phyloP scores from a whole-genome alignment of 768 basidiomycete genomes.

The Mycena galopus region DNA sequence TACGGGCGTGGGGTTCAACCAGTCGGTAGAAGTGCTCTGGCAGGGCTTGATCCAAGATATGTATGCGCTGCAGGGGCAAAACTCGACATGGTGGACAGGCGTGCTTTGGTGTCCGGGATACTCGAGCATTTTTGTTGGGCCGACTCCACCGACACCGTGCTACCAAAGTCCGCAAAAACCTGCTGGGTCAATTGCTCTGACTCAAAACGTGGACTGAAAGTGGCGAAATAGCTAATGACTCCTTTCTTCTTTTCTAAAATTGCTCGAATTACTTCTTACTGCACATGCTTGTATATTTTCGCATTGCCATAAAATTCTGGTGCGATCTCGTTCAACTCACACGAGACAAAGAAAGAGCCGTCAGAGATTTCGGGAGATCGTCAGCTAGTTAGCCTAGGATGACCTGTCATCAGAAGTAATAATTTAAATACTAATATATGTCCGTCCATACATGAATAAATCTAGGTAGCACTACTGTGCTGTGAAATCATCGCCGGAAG shows the following conservation, averaged over 20 bases:
- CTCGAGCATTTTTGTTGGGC: neutral
- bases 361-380: too few relatives aligned
- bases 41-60: neutral
- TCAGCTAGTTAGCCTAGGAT: too few relatives aligned
- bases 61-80: conserved; percentile 1
- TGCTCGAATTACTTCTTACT: too few relatives aligned
- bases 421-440: neutral
- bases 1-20: neutral
- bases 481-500: conserved; percentile 5
- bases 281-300: too few relatives aligned
- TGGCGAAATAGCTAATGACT: too few relatives aligned
- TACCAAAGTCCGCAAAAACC: too few relatives aligned
- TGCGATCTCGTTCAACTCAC: too few relatives aligned
- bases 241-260: too few relatives aligned
- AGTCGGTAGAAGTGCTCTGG: neutral
- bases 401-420: too few relatives aligned
- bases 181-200: neutral
- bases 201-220: too few relatives aligned
- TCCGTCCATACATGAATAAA: neutral
- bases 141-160: neutral
- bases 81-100: neutral
- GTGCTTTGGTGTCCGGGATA: conserved; percentile 4
- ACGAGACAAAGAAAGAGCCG: too few relatives aligned
- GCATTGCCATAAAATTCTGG: too few relatives aligned
- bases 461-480: neutral